phyloP scores from a whole-genome alignment of 1,284 basidiomycete genomes.

The Phaffia rhodozyma region DNA sequence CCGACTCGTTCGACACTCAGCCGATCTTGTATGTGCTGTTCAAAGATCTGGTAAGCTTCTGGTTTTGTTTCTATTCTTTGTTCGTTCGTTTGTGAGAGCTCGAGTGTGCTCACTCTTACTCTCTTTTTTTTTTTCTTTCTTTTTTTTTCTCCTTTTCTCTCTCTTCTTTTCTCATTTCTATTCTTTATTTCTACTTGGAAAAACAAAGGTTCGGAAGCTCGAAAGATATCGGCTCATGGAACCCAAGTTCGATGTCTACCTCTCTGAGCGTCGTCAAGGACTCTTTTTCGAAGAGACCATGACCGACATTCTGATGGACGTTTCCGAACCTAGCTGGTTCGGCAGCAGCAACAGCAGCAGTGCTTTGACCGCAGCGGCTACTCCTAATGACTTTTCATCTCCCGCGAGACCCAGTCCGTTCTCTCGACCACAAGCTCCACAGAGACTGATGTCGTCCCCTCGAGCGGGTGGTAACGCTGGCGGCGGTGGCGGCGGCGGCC shows the following conservation, averaged over 20 bases:
- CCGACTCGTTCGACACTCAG: conserved; percentile 40
- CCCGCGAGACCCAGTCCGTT: too few species aligned
- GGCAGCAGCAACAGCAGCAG: too few species aligned
- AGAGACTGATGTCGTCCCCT: neutral
- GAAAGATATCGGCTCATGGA: conserved; percentile 63
- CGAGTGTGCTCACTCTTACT: too few species aligned
- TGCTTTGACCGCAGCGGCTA: too few species aligned
- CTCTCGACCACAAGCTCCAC: neutral
- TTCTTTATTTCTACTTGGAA: conserved; percentile 4
- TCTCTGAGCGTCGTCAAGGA: conserved; percentile 75
- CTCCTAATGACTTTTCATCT: conserved; percentile 27
- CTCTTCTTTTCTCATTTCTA: conserved; percentile 23
- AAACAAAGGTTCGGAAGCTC: conserved; percentile 42
- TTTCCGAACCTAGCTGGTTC: conserved; percentile 35
- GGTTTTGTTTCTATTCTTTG: conserved; percentile 23
- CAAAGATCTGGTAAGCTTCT: conserved; percentile 54
- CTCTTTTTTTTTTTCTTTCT: neutral
- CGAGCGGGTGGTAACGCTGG: too few species aligned
- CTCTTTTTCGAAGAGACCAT: conserved; percentile 85
- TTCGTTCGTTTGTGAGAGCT: conserved; percentile 20
- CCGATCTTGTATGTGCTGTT: conserved; percentile 69
- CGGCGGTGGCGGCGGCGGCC: too few species aligned
- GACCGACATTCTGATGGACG: conserved; percentile 62
- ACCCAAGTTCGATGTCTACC: conserved; percentile 68
- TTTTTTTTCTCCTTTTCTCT: conserved; percentile 14